Evolutionary conservation across 257 asterid species (phyloP).

Genomic region (Rubia yunnanensis): DNA sequence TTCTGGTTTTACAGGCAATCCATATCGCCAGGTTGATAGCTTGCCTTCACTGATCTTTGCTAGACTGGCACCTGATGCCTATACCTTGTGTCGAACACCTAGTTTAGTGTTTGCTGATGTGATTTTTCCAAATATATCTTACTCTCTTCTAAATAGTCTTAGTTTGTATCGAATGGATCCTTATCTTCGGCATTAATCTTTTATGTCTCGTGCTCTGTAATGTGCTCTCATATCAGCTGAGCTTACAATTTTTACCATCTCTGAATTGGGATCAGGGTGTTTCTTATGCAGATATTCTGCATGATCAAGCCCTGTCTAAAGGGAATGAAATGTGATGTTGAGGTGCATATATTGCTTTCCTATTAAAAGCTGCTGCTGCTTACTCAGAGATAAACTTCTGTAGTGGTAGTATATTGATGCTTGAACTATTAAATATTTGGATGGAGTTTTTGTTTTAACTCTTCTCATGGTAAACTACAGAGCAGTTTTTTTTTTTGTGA

Average conservation of each 20-base stretch:
- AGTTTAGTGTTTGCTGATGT: background rate
- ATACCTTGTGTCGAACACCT: background rate
- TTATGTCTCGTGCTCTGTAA: background rate
- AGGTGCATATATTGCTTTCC: constrained; percentile 43
- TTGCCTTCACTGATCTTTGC: background rate
- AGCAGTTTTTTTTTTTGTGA: background rate
- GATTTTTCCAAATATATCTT: background rate
- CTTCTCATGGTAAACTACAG: background rate
- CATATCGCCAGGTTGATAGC: constrained; percentile 76
- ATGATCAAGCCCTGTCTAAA: constrained; percentile 94
- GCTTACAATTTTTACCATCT: too few relatives aligned
- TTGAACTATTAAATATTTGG: background rate
- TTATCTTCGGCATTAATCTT: too few relatives aligned
- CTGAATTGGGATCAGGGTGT: constrained; percentile 2
- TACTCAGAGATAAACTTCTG: background rate
- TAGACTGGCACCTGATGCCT: background rate
- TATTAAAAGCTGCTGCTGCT: background rate
- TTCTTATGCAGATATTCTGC: constrained; percentile 74
- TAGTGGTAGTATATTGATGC: background rate
- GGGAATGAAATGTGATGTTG: constrained; percentile 98
- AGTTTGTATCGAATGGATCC: background rate
- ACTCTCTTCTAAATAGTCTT: background rate
- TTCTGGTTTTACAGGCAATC: constrained; percentile 13
- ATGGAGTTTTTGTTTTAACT: background rate
- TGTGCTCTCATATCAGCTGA: background rate